These are phyloP conservation scores for Diaporthe ilicicola DNA, from an alignment of 2,329 filamentous ascomycete genomes.

Conservation along the genomic window DNA sequence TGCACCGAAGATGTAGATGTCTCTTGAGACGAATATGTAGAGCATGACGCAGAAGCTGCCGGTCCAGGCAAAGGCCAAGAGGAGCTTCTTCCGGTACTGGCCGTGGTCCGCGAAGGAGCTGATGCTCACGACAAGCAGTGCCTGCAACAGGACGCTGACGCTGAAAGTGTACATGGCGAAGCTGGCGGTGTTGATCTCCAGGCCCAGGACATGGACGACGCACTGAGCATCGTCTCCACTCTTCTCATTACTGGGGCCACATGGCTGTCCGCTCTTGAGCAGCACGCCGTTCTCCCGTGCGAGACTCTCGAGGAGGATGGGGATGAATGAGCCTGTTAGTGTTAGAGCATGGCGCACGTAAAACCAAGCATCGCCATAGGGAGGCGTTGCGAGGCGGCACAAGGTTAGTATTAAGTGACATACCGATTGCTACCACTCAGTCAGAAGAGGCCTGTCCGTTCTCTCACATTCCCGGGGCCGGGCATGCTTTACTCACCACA, in stretches of 20 bases:
- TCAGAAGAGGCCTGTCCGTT: constrained; percentile 10
- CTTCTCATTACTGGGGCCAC: constrained; percentile 70
- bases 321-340: constrained; percentile 84
- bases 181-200: constrained; percentile 92
- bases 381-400: not conserved
- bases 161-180: constrained; percentile 99
- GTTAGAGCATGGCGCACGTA: constrained; percentile 33
- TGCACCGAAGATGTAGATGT: constrained; percentile 81
- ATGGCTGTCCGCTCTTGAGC: constrained; percentile 79
- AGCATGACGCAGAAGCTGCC: constrained; percentile 88
- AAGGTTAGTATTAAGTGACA: constrained; percentile 26
- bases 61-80: constrained; percentile 84
- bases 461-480: not conserved
- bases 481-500: constrained; percentile 73
- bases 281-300: constrained; percentile 92
- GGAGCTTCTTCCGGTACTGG: constrained; percentile 85
- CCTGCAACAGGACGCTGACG: constrained; percentile 87
- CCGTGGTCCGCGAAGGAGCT: constrained; percentile 96
- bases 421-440: constrained; percentile 40
- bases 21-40: constrained; percentile 80
- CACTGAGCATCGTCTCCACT: constrained; percentile 68
- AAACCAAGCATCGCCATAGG: not conserved
- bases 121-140: constrained; percentile 92
- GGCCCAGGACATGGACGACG: constrained; percentile 80
- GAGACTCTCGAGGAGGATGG: constrained; percentile 92